A percentile compares a stretch with the other conserved stretches of the same genome.
phyloP scores from a whole-genome alignment of 2,329 filamentous ascomycete species.

The Neofusicoccum cordaticola region DNA sequence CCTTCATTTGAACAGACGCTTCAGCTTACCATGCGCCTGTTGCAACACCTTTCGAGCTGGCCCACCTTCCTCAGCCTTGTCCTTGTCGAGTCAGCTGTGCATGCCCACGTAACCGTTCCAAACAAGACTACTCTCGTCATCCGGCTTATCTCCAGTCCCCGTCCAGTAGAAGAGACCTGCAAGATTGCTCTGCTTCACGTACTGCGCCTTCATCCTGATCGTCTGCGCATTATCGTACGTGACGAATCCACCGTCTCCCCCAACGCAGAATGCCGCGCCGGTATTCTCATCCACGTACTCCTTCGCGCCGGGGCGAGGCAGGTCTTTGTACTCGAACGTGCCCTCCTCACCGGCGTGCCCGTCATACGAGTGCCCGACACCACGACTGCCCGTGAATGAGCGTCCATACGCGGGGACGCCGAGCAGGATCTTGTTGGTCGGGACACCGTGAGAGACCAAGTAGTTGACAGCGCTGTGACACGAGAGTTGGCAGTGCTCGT shows the following conservation, averaged over 20 bases:
- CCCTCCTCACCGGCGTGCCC: constrained; percentile 59
- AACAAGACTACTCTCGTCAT: constrained; percentile 54
- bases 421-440: constrained; percentile 68
- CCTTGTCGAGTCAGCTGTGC: constrained; percentile 25
- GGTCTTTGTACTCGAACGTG: constrained; percentile 69
- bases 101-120: constrained; percentile 58
- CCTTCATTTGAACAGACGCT: too few relatives aligned
- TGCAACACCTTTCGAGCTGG: too few relatives aligned
- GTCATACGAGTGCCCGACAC: constrained; percentile 61
- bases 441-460: constrained; percentile 64
- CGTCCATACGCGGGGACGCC: constrained; percentile 75
- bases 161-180: constrained; percentile 82
- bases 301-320: constrained; percentile 60
- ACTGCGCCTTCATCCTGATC: constrained; percentile 71
- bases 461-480: constrained; percentile 66
- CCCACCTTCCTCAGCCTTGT: too few relatives aligned
- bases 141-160: constrained; percentile 65
- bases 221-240: constrained; percentile 77
- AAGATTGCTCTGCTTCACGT: constrained; percentile 67
- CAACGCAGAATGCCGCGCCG: constrained; percentile 69
- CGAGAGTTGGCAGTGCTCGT: constrained; percentile 56
- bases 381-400: constrained; percentile 64
- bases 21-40: too few relatives aligned
- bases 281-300: constrained; percentile 66
- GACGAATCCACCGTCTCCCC: constrained; percentile 73